Base-by-base conservation (phyloP, 768 basidiomycete genomes). In the Favolaschia claudopus region DNA sequence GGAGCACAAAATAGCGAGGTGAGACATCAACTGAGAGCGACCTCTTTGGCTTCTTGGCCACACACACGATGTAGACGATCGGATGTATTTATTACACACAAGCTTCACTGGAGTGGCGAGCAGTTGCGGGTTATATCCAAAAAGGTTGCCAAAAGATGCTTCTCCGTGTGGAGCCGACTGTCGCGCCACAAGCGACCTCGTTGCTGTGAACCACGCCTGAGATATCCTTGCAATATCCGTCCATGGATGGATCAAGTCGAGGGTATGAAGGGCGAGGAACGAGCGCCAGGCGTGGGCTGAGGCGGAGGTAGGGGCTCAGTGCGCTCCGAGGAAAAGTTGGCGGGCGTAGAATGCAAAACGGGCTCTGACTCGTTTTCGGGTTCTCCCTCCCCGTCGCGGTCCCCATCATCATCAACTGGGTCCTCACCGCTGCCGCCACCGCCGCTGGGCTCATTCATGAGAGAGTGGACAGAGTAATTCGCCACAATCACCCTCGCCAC, bases 361-460 rank as follows among this genome's bases (percentile, higher is more conserved):
- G 55, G 45, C 39, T 56, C 55, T 24, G 55, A 48, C 46, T 56
- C 55, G 46, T 56, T 32, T 39, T 56, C 55, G 27, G 51, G 52
- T 10, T 39, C 50, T 7, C 45, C 58, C 45, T 53, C 51, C 10
- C 36, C 51, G 38, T 60, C 58, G 15, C 17, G 20, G 24, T 48
- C 57, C 9, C 7, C 38, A 17, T 53, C 58, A 13, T 15, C 36
- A n/a, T 38, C 54, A 12, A n/a, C 38, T 8, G 38, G 10, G n/a
- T n/a, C n/a, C n/a, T n/a, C 38, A 39, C 24, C 3, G 38, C 13
- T 22, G 17, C 19, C 24, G 44, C 25, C 43, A 10, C 19, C 57
- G 24, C 47, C 44, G 12, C n/a, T 37, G 19, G 27, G 42, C 7
- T 7, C 58, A 19, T 28, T 45, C 20, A 36, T 36, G 34, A n/a